A percentile compares a stretch with the other conserved stretches of the same genome.
Evolutionary conservation across 2,329 filamentous ascomycete genomes (phyloP).

Genomic region (Pleomassaria siparia): DNA sequence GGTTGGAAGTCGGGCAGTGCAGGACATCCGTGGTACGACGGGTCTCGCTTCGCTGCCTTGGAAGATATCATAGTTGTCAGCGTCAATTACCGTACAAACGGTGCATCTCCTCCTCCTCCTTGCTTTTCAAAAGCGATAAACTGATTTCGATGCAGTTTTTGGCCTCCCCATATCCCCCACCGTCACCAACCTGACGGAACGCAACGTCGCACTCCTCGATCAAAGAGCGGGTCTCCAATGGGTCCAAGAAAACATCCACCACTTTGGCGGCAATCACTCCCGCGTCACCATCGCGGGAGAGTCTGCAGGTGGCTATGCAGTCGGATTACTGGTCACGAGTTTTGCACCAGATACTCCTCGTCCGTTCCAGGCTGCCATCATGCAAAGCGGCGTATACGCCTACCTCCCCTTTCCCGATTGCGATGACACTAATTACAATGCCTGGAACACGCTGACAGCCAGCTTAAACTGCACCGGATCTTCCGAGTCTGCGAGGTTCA

Average conservation of each 20-base stretch:
- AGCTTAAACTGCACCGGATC: conserved; percentile 19
- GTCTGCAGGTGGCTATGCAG: conserved; percentile 29
- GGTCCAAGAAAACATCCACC: conserved; percentile 52
- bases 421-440: conserved; percentile 5
- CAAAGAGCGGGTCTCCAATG: conserved; percentile 58
- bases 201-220: conserved; percentile 58
- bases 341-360: conserved; percentile 19
- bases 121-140: not conserved
- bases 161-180: conserved; percentile 28
- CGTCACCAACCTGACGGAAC: conserved; percentile 18
- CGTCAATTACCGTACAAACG: conserved; percentile 33
- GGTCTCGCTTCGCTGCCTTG: conserved; percentile 29
- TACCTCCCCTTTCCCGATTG: conserved; percentile 13
- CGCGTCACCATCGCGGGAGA: conserved; percentile 52
- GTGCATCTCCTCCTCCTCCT: conserved; percentile 11
- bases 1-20: conserved; percentile 26
- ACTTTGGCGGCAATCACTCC: conserved; percentile 52
- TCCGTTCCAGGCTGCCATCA: conserved; percentile 32
- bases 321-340: conserved; percentile 31
- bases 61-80: conserved; percentile 34
- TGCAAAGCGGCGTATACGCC: conserved; percentile 30
- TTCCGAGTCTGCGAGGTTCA: conserved; percentile 19
- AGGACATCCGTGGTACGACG: conserved; percentile 23
- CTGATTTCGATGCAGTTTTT: conserved; percentile 22
- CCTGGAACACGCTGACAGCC: conserved; percentile 27